Evolutionary conservation across 2,329 filamentous ascomycete genomes (phyloP), one percentile per base, ranked within the genome.

Genomic region (Canariomyces notabilis): DNA sequence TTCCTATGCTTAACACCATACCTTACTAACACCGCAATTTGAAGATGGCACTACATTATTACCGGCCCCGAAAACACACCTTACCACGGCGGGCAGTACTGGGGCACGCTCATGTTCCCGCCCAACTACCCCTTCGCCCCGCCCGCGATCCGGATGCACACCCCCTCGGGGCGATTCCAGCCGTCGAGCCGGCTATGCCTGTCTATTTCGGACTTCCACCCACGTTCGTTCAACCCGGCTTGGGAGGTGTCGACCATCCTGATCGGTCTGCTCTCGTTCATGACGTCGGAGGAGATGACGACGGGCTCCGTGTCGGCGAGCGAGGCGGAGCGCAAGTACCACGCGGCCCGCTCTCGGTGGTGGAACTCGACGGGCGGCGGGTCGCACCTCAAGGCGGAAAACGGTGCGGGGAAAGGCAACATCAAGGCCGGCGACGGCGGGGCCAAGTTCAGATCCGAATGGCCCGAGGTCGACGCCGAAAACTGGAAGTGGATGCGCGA

Each of bases 201-300:
- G 38, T 94, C 87, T 62, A 98, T 98, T 61, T 91, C 85, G 59
- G 93, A 98, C 64, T 98, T 97, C 69, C 93, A 98, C 64, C 93
- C 93, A 4, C 95, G 95, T 67, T 91, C 86, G 21, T 98, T 97
- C 74, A 98, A 98, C 65, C 93, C 93, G 2, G 90, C 93, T 1
- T 98, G 93, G 93, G 91, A 95, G 62, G 93, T 98, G 6, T 91
- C 86, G 44, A 98, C 93, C 0, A 98, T 98, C 54, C 73, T 98
- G 14, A 94, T 95, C 45, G 93, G 93, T 8, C 78, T 98, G 21
- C 74, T 97, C 52, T 94, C 87, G 32, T 98, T 98, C 69, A 98
- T 98, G 93, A 97, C 91, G 2, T 89, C 87, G 55, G 91, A 98
- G 63, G 93, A 98, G 71, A 96, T 97, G 86, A 98, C 93, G 0